Percentiles rank a stretch among this genome's conserved stretches.
These are phyloP conservation scores for Elsinoe arachidis DNA, from an alignment of 2,329 filamentous ascomycete genomes.

Conservation along the genomic window DNA sequence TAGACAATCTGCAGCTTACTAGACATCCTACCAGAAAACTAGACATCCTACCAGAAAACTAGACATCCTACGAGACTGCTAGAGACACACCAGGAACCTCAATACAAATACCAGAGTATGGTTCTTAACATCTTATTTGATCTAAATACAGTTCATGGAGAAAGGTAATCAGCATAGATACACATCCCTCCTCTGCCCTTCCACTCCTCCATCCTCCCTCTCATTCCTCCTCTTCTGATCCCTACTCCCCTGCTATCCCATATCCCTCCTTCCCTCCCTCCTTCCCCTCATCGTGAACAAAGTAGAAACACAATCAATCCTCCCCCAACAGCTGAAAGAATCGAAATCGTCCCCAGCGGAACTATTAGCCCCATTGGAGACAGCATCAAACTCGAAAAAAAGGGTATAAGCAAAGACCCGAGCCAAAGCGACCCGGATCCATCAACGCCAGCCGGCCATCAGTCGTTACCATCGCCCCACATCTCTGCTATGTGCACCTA, in stretches of 20 bases:
- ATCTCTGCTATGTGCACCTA: neutral
- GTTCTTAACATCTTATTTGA: constrained; percentile 4
- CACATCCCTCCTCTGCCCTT: neutral
- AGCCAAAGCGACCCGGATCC: neutral
- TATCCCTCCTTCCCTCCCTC: too few relatives aligned
- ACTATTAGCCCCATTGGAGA: neutral
- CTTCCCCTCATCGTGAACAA: too few relatives aligned
- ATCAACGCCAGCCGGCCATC: constrained; percentile 6
- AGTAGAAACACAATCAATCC: neutral
- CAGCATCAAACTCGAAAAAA: neutral
- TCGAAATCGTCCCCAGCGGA: neutral
- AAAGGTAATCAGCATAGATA: neutral
- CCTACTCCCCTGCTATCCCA: neutral
- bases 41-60: too few relatives aligned
- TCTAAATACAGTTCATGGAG: constrained; percentile 1
- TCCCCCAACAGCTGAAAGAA: neutral
- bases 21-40: too few relatives aligned
- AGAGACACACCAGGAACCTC: too few relatives aligned
- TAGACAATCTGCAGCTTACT: too few relatives aligned
- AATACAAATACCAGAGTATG: neutral
- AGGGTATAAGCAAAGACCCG: neutral
- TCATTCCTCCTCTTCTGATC: neutral
- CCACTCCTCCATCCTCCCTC: neutral
- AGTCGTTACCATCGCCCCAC: neutral
- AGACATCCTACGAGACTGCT: too few relatives aligned